Evolutionary conservation across 2,329 filamentous ascomycete genomes (phyloP).

Genomic region (Paramyrothecium roridum): DNA sequence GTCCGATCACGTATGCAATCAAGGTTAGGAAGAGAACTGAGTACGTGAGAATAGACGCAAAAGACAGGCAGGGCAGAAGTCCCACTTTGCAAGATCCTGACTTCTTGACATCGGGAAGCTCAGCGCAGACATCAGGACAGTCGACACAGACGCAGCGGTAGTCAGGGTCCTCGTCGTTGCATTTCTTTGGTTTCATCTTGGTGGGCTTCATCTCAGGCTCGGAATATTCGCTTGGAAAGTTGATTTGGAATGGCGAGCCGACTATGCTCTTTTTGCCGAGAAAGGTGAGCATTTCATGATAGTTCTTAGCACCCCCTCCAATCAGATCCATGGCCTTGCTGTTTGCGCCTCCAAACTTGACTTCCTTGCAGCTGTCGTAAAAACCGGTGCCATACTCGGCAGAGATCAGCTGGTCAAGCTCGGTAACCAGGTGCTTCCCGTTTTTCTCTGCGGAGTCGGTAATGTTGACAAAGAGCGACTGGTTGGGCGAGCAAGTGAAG

Average conservation of each 20-base stretch:
- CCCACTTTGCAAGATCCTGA: slow-evolving; percentile 77
- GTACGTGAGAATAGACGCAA: slow-evolving; percentile 86
- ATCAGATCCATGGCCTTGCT: slow-evolving; percentile 94
- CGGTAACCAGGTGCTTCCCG: slow-evolving; percentile 67
- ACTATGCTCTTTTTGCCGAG: slow-evolving; percentile 79
- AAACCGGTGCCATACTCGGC: slow-evolving; percentile 82
- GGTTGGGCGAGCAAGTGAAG: slow-evolving; percentile 96
- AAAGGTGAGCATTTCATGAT: slow-evolving; percentile 83
- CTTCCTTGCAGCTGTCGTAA: slow-evolving; percentile 97
- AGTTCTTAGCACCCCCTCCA: slow-evolving; percentile 90
- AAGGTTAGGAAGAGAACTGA: slow-evolving; percentile 68
- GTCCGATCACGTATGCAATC: slow-evolving; percentile 64
- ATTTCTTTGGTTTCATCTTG: slow-evolving; percentile 74
- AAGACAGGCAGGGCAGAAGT: slow-evolving; percentile 86
- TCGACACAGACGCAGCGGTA: slow-evolving; percentile 94
- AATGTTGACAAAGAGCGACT: slow-evolving; percentile 92
- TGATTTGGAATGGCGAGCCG: slow-evolving; percentile 97
- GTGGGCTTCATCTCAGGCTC: slow-evolving; percentile 70
- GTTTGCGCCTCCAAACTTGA: slow-evolving; percentile 95
- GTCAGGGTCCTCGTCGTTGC: slow-evolving; percentile 81
- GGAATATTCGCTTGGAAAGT: slow-evolving; percentile 68
- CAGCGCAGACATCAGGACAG: slow-evolving; percentile 81
- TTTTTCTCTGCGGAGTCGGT: slow-evolving; percentile 66
- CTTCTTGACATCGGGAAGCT: slow-evolving; percentile 71
- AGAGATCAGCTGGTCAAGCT: slow-evolving; percentile 86